Percentiles rank a stretch among this genome's conserved stretches.
Evolutionary conservation across 1,284 basidiomycete genomes (phyloP).

Genomic region (Inonotus obliquus): DNA sequence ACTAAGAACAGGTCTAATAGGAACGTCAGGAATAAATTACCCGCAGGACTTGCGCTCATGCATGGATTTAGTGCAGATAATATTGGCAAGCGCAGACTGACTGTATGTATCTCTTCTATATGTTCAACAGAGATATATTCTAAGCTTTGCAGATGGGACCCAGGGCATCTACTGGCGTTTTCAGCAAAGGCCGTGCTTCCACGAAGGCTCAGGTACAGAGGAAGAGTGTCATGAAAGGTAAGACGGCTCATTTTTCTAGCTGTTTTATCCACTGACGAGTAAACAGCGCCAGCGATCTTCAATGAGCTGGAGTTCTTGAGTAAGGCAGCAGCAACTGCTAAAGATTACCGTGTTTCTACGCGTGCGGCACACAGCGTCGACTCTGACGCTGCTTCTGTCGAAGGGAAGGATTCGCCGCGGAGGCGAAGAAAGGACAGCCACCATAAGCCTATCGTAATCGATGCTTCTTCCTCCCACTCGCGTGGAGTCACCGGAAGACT

Average conservation of each 20-base stretch:
- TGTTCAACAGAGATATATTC: background rate
- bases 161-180: slow-evolving; percentile 49
- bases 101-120: slow-evolving; percentile 38
- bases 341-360: background rate
- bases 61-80: slow-evolving; percentile 70
- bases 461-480: background rate
- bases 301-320: slow-evolving; percentile 50
- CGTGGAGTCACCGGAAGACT: too few relatives aligned
- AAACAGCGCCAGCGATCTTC: slow-evolving; percentile 31
- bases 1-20: slow-evolving; percentile 10
- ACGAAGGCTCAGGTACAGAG: slow-evolving; percentile 33
- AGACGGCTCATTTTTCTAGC: background rate
- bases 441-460: background rate
- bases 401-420: background rate
- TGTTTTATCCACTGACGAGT: background rate
- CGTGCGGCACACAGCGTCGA: background rate
- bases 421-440: background rate
- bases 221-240: slow-evolving; percentile 6
- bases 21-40: slow-evolving; percentile 33
- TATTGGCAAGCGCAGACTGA: slow-evolving; percentile 64
- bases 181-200: slow-evolving; percentile 68
- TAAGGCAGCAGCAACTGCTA: slow-evolving; percentile 19
- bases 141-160: slow-evolving; percentile 29
- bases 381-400: background rate
- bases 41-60: slow-evolving; percentile 61